phyloP scores from a whole-genome alignment of 23 red algal genomes.

The Gracilaria gracilis region DNA sequence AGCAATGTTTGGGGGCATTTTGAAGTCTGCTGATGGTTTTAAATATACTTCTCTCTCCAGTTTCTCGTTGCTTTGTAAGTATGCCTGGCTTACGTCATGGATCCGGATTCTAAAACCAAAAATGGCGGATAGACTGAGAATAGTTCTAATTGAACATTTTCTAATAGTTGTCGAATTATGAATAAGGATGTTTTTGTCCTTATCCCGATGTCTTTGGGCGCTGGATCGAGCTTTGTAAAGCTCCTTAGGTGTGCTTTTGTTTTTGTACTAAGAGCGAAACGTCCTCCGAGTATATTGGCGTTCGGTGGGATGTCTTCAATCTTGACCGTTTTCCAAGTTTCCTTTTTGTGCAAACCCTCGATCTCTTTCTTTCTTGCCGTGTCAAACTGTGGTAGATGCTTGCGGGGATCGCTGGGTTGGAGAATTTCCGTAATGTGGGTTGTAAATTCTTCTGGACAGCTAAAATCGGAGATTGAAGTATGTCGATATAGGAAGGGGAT shows the following conservation, averaged over 20 bases:
- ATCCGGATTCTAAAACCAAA: not conserved
- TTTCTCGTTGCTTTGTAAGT: slow-evolving; percentile 1
- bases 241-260: slow-evolving; percentile 27
- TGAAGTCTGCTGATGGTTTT: not conserved
- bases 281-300: not conserved
- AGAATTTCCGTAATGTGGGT: not conserved
- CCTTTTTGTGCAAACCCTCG: not conserved
- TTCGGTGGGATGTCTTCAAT: not conserved
- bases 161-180: not conserved
- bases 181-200: slow-evolving; percentile 4
- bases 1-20: not conserved
- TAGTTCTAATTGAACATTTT: not conserved
- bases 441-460: not conserved
- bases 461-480: not conserved
- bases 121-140: slow-evolving; percentile 20
- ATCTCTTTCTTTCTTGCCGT: not conserved
- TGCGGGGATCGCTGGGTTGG: not conserved
- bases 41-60: not conserved
- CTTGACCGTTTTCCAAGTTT: not conserved
- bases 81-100: slow-evolving; percentile 22
- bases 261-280: slow-evolving; percentile 40
- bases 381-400: not conserved
- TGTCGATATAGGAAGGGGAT: not conserved
- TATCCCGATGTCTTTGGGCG: slow-evolving; percentile 6
- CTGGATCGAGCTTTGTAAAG: not conserved